Conservation (phyloP, 2,329 filamentous ascomycete genomes). For the Claviceps digitariae region DNA sequence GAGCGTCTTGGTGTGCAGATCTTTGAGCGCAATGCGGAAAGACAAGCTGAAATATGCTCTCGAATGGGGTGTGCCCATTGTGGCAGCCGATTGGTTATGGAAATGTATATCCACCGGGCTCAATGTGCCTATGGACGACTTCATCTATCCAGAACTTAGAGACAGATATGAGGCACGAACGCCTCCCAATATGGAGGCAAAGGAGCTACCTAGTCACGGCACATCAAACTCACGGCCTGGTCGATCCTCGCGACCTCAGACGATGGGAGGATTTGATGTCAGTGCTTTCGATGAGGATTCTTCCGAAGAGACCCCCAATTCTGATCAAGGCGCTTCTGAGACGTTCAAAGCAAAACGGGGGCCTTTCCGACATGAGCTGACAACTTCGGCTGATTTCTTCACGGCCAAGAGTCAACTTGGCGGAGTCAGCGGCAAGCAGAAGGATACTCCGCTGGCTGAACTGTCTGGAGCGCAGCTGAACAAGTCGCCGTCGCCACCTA, state of each 20-base stretch:
- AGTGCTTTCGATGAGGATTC: constrained; percentile 25
- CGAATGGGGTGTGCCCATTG: constrained; percentile 66
- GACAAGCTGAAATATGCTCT: constrained; percentile 71
- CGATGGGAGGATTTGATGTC: constrained; percentile 21
- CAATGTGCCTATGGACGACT: constrained; percentile 31
- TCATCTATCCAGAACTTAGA: constrained; percentile 33
- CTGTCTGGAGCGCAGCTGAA: constrained; percentile 27
- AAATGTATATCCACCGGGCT: constrained; percentile 52
- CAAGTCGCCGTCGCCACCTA: constrained; percentile 23
- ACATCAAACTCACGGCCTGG: constrained; percentile 4
- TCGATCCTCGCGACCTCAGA: constrained; percentile 7
- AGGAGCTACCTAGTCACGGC: constrained; percentile 2
- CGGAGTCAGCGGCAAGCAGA: constrained; percentile 14
- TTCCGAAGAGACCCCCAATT: constrained; percentile 7
- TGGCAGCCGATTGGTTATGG: constrained; percentile 75
- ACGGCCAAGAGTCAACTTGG: constrained; percentile 27
- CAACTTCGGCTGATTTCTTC: constrained; percentile 24
- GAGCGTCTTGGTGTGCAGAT: constrained; percentile 67
- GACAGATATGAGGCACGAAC: constrained; percentile 12
- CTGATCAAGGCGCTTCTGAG: neutral
- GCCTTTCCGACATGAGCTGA: constrained; percentile 10
- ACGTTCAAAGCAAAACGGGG: neutral
- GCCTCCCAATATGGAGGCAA: constrained; percentile 4
- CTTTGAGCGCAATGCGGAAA: constrained; percentile 39
- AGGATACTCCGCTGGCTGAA: constrained; percentile 26